Conservation (phyloP, 1,139 yeast species). For the Diutina mesorugosa region DNA sequence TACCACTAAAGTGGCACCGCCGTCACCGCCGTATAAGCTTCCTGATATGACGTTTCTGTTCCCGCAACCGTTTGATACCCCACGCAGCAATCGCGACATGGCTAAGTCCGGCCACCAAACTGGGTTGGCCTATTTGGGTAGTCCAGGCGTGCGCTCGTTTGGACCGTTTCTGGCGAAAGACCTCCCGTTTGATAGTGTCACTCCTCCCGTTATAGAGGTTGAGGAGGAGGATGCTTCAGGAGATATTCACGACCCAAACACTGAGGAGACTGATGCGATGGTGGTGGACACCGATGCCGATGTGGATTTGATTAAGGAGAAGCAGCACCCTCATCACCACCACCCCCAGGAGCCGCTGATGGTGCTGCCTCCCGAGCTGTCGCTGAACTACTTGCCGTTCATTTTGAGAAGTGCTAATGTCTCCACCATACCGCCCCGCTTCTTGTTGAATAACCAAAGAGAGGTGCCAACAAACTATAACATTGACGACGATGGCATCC, state of each 20-base stretch:
- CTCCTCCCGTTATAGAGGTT: not conserved
- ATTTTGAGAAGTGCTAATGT: conserved; percentile 49
- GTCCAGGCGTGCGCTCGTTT: not conserved
- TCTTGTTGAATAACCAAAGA: conserved; percentile 20
- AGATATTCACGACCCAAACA: not conserved
- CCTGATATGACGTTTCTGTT: not conserved
- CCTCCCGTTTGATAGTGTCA: not conserved
- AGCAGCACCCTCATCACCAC: not conserved
- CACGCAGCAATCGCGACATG: not conserved
- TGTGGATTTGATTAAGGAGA: not conserved
- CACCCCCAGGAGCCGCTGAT: not conserved
- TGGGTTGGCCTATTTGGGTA: not conserved
- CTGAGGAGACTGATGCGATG: not conserved
- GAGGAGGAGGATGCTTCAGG: not conserved
- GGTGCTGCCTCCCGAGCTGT: not conserved
- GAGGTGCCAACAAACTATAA: conserved; percentile 12
- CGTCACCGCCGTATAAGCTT: not conserved
- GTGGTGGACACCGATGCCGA: not conserved
- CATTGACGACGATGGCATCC: conserved; percentile 25
- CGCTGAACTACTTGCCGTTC: conserved; percentile 44
- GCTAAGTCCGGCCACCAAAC: not conserved
- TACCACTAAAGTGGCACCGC: not conserved
- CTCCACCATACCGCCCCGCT: conserved; percentile 41
- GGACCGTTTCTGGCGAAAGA: not conserved
- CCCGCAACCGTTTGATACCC: not conserved